phyloP scores from a whole-genome alignment of 1,139 yeast genomes.

The Taphrina flavorubra region DNA sequence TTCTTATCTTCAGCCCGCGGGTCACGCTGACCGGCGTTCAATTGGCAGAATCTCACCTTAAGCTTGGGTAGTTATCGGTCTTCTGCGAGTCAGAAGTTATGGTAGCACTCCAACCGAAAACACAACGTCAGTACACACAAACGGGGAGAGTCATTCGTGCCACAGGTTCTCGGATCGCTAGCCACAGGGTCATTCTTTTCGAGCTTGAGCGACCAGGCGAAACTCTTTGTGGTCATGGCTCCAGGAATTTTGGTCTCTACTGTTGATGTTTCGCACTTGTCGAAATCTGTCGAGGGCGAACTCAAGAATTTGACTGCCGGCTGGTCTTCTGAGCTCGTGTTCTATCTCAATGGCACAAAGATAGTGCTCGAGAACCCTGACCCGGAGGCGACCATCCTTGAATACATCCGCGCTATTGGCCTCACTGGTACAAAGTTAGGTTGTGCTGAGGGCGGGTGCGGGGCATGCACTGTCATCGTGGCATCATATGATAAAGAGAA shows the following conservation, averaged over 20 bases:
- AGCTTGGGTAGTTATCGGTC: not conserved
- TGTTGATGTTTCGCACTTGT: slow-evolving; percentile 13
- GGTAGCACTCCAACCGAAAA: too few relatives aligned
- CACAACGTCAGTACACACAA: too few relatives aligned
- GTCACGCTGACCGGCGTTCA: too few relatives aligned
- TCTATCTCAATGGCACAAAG: slow-evolving; percentile 55
- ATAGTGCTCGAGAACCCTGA: slow-evolving; percentile 53
- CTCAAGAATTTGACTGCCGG: slow-evolving; percentile 15
- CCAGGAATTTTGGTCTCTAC: slow-evolving; percentile 9
- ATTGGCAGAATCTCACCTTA: too few relatives aligned
- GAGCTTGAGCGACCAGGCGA: not conserved
- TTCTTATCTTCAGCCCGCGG: slow-evolving; percentile 4
- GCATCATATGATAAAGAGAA: slow-evolving; percentile 50
- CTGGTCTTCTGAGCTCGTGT: slow-evolving; percentile 48
- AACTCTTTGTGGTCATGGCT: not conserved
- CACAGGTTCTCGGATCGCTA: too few relatives aligned
- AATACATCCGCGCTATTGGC: slow-evolving; percentile 52
- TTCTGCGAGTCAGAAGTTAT: not conserved
- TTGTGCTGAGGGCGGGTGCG: slow-evolving; percentile 60
- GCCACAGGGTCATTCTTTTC: not conserved
- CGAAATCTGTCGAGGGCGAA: slow-evolving; percentile 13
- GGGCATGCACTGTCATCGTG: slow-evolving; percentile 58
- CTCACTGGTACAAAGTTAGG: slow-evolving; percentile 58
- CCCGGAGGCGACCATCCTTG: slow-evolving; percentile 56
- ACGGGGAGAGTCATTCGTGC: too few relatives aligned